A percentile compares a stretch with the other conserved stretches of the same genome.
These are phyloP conservation scores for Fraxinus albicans DNA, from an alignment of 305 asterid species.

Conservation along the genomic window DNA sequence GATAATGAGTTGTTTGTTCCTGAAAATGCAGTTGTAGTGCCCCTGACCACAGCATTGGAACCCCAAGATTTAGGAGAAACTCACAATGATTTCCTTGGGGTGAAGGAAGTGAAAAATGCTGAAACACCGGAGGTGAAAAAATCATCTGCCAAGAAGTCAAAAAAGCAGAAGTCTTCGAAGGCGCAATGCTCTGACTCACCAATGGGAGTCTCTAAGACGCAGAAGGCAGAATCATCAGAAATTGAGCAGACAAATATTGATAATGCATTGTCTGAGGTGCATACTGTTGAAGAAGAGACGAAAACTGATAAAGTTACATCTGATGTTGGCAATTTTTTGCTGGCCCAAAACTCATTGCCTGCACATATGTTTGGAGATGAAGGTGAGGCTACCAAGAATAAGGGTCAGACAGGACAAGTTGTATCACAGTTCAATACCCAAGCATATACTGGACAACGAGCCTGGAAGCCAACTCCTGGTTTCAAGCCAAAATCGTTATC, in stretches of 20 bases:
- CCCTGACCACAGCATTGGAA: conserved; percentile 22
- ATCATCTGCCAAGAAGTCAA: conserved; percentile 72
- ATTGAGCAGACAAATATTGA: conserved; percentile 30
- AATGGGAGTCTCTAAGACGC: conserved; percentile 39
- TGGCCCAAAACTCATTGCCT: conserved; percentile 26
- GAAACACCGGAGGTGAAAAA: conserved; percentile 52
- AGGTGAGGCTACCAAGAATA: conserved; percentile 27
- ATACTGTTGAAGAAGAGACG: conserved; percentile 30
- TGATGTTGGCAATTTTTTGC: conserved; percentile 22
- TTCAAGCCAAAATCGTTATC: conserved; percentile 72
- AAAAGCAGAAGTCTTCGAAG: conserved; percentile 67
- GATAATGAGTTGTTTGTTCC: conserved; percentile 23
- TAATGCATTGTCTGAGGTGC: conserved; percentile 31
- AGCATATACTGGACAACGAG: conserved; percentile 47
- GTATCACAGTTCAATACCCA: conserved; percentile 35
- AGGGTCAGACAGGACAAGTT: conserved; percentile 33
- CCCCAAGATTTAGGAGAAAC: conserved; percentile 33
- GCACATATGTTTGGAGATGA: conserved; percentile 16
- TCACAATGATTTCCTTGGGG: conserved; percentile 29
- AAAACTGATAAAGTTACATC: conserved; percentile 27
- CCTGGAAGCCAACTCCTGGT: conserved; percentile 93
- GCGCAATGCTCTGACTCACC: conserved; percentile 37
- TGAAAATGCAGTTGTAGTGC: conserved; percentile 27
- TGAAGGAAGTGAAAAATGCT: conserved; percentile 46
- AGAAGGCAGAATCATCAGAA: conserved; percentile 40